Percentiles rank a stretch among this genome's conserved stretches.
Conservation (phyloP, 306 rosid genomes). For the Senna siamea region DNA sequence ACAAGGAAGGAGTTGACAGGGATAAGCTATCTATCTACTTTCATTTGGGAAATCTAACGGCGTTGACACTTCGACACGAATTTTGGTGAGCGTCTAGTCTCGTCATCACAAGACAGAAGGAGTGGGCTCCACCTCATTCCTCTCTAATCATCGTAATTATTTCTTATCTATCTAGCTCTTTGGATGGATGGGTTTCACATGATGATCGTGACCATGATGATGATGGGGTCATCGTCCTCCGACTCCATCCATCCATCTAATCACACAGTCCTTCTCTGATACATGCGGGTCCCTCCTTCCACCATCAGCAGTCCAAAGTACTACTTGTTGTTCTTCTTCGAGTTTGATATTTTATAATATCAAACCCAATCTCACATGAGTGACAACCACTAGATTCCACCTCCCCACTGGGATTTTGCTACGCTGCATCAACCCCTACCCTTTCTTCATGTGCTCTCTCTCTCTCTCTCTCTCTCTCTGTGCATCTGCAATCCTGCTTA, state of each 20-base stretch:
- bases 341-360: too few species aligned
- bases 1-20: conserved; percentile 39
- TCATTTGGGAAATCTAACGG: conserved; percentile 49
- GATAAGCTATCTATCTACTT: conserved; percentile 59
- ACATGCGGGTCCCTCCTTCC: too few species aligned
- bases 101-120: conserved; percentile 10
- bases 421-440: not conserved
- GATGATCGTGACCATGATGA: too few species aligned
- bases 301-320: too few species aligned
- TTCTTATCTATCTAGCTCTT: conserved; percentile 1
- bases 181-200: too few species aligned
- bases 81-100: conserved; percentile 35
- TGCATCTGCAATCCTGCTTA: conserved; percentile 17
- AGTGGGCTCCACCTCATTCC: conserved; percentile 21
- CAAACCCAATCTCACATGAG: not conserved
- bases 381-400: not conserved
- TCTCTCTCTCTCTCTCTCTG: not conserved
- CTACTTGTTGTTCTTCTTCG: too few species aligned
- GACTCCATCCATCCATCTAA: conserved; percentile 36
- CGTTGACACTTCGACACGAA: conserved; percentile 63
- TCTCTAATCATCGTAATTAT: not conserved
- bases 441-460: not conserved
- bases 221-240: conserved; percentile 35
- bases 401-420: not conserved
- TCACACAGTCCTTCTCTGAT: conserved; percentile 38